Conservation (phyloP, 306 rosid species). For the Prunus mongolica region DNA sequence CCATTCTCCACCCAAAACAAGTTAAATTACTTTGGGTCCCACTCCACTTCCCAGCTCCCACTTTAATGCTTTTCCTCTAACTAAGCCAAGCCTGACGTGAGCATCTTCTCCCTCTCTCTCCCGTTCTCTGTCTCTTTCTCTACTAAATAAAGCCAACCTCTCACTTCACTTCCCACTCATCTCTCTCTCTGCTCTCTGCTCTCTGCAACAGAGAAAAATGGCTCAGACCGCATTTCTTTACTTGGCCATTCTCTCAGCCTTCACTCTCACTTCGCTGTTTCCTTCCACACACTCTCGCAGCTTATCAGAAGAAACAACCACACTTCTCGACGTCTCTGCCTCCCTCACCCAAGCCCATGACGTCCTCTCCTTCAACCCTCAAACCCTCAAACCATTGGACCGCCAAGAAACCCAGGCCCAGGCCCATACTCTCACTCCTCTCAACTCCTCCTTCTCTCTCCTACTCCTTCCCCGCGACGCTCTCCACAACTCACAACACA, state of each 20-base stretch:
- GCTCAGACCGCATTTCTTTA: constrained; percentile 21
- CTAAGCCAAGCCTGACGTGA: neutral
- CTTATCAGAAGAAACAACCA: constrained; percentile 25
- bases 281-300: constrained; percentile 26
- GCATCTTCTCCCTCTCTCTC: neutral
- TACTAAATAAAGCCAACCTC: constrained; percentile 33
- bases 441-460: constrained; percentile 26
- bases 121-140: neutral
- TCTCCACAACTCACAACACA: constrained; percentile 33
- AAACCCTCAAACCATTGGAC: constrained; percentile 8
- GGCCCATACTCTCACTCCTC: neutral
- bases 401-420: constrained; percentile 5
- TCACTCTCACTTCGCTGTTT: constrained; percentile 18
- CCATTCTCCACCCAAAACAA: neutral
- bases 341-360: constrained; percentile 54
- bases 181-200: neutral
- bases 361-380: constrained; percentile 43
- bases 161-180: constrained; percentile 1
- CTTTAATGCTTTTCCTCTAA: neutral
- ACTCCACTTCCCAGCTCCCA: neutral
- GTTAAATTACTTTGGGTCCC: constrained; percentile 1
- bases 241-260: constrained; percentile 9
- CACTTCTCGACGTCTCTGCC: constrained; percentile 44
- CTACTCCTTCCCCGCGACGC: constrained; percentile 50
- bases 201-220: constrained; percentile 29